A percentile compares a stretch with the other conserved stretches of the same genome.
Evolutionary conservation across 345 rosid species (phyloP).

Genomic region (Passiflora organensis): DNA sequence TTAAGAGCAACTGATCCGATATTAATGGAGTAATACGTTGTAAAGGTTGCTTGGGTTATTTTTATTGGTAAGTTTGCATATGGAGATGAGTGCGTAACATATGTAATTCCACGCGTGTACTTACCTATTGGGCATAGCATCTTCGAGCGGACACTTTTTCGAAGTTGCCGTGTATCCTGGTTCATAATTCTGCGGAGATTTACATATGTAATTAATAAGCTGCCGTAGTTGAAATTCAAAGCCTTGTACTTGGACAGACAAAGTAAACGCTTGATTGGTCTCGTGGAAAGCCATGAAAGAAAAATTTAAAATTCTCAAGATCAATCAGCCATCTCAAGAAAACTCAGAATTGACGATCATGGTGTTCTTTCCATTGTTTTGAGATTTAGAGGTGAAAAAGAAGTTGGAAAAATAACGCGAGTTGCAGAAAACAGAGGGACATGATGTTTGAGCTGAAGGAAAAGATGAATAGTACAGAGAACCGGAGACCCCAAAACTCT

Average conservation of each 20-base stretch:
- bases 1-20: conserved; percentile 2
- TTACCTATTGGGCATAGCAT: conserved; percentile 62
- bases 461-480: neutral
- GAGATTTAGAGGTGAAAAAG: no score
- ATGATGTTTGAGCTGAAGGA: neutral
- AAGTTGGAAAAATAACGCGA: no score
- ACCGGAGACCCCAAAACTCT: no score
- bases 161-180: conserved; percentile 65
- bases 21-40: conserved; percentile 22
- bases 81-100: neutral
- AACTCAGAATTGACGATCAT: no score
- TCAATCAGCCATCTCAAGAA: no score
- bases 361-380: no score
- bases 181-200: conserved; percentile 50
- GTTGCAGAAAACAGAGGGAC: no score
- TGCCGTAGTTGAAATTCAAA: neutral
- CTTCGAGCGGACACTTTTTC: conserved; percentile 50
- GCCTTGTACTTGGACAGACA: no score
- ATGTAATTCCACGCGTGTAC: conserved; percentile 11
- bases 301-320: no score
- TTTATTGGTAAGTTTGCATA: neutral
- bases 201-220: neutral
- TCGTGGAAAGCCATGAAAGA: no score
- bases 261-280: no score
- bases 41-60: conserved; percentile 8